Conservation (phyloP, 2,329 filamentous ascomycete species). For the Alternaria sp. region DNA sequence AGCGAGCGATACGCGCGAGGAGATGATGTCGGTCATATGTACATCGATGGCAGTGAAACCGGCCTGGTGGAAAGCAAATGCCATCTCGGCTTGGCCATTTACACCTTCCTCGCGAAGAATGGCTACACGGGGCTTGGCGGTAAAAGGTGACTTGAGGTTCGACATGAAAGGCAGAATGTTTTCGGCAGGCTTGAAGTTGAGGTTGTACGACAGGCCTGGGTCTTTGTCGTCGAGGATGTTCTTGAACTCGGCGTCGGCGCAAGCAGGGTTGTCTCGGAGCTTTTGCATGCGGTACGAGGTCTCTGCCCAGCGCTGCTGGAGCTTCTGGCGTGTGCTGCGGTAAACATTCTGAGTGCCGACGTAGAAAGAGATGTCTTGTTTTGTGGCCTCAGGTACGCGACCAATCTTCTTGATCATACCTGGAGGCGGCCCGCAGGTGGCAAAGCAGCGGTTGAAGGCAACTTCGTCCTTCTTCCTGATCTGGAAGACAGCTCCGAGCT, state of each 20-base stretch:
- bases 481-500: conserved; percentile 95
- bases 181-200: conserved; percentile 81
- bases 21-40: conserved; percentile 92
- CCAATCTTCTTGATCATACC: conserved; percentile 86
- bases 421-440: conserved; percentile 82
- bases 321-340: conserved; percentile 69
- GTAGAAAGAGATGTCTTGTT: conserved; percentile 79
- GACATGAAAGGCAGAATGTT: conserved; percentile 73
- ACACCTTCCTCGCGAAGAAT: conserved; percentile 95
- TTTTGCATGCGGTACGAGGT: conserved; percentile 93
- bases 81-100: conserved; percentile 97
- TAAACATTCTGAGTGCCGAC: conserved; percentile 73
- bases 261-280: conserved; percentile 84
- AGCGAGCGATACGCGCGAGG: conserved; percentile 77
- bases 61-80: conserved; percentile 89
- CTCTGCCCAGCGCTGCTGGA: conserved; percentile 87
- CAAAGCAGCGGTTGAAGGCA: conserved; percentile 87
- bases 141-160: conserved; percentile 66
- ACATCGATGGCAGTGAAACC: conserved; percentile 93
- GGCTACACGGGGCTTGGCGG: conserved; percentile 76
- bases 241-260: conserved; percentile 82
- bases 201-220: conserved; percentile 82
- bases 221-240: conserved; percentile 76
- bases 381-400: conserved; percentile 69
- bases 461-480: conserved; percentile 83